Percentiles rank a stretch among this genome's conserved stretches.
Conservation (phyloP, 345 rosid species). For the Bruguiera sexangula region DNA sequence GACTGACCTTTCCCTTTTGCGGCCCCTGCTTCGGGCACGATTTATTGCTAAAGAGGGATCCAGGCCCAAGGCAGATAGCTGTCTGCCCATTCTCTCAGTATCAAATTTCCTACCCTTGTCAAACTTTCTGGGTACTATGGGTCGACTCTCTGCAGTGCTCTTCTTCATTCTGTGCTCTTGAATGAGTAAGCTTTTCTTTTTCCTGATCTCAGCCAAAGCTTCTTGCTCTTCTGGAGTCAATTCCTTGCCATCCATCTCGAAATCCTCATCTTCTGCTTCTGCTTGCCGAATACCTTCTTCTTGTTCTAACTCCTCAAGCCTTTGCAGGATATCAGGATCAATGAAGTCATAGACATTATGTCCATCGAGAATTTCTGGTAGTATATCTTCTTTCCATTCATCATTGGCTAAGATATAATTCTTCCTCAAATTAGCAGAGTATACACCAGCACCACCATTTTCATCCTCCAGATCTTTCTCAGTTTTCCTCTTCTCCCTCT, state of each 20-base stretch:
- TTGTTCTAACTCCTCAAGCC: constrained; percentile 80
- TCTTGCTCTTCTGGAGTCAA: constrained; percentile 64
- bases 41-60: constrained; percentile 65
- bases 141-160: constrained; percentile 66
- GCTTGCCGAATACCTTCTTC: constrained; percentile 68
- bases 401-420: constrained; percentile 67
- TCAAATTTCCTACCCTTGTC: constrained; percentile 69
- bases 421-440: constrained; percentile 84
- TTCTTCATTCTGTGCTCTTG: constrained; percentile 76
- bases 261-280: constrained; percentile 50
- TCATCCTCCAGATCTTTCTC: constrained; percentile 86
- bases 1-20: constrained; percentile 72
- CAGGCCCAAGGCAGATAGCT: constrained; percentile 57
- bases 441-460: constrained; percentile 94
- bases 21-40: constrained; percentile 68
- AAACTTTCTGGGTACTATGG: constrained; percentile 73
- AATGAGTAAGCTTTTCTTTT: constrained; percentile 59
- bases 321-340: constrained; percentile 72
- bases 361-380: constrained; percentile 96
- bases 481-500: constrained; percentile 57
- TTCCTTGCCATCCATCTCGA: constrained; percentile 64
- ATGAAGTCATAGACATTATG: constrained; percentile 87
- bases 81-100: constrained; percentile 69
- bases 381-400: constrained; percentile 84
- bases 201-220: constrained; percentile 63